Evolutionary conservation across 2,329 filamentous ascomycete species (phyloP).

Genomic region (Aspergillus unguis): DNA sequence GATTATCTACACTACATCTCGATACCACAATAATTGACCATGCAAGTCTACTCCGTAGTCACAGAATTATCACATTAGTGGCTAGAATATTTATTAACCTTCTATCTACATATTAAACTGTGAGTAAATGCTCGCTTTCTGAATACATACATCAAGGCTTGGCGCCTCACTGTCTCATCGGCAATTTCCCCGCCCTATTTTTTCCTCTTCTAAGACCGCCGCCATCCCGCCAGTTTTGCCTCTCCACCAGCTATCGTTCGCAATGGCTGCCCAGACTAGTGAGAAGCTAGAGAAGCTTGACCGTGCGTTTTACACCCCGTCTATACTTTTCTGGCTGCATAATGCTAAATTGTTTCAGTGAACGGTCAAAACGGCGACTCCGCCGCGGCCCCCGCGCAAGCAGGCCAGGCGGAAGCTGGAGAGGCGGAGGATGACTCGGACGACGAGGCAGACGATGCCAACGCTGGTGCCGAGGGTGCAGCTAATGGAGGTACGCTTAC

Average conservation of each 20-base stretch:
- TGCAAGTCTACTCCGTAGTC: background rate
- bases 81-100: too few species aligned
- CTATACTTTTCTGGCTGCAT: background rate
- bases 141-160: background rate
- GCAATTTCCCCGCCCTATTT: slow-evolving; percentile 18
- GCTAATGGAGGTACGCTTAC: slow-evolving; percentile 34
- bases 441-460: slow-evolving; percentile 52
- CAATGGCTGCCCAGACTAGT: slow-evolving; percentile 44
- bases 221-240: slow-evolving; percentile 17
- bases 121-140: too few species aligned
- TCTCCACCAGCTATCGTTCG: slow-evolving; percentile 15
- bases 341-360: slow-evolving; percentile 31
- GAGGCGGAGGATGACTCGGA: slow-evolving; percentile 55
- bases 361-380: slow-evolving; percentile 38
- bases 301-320: slow-evolving; percentile 26
- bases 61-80: too few species aligned
- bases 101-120: too few species aligned
- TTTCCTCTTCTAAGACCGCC: background rate
- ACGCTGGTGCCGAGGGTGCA: slow-evolving; percentile 37
- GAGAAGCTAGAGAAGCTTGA: slow-evolving; percentile 42
- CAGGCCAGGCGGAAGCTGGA: slow-evolving; percentile 38
- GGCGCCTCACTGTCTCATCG: slow-evolving; percentile 8
- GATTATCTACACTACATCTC: too few species aligned
- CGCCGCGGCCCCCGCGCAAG: slow-evolving; percentile 30
- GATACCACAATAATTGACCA: background rate